Conservation (phyloP, 176 grass and related monocot genomes). For the Hsuehochloa calcarea region DNA sequence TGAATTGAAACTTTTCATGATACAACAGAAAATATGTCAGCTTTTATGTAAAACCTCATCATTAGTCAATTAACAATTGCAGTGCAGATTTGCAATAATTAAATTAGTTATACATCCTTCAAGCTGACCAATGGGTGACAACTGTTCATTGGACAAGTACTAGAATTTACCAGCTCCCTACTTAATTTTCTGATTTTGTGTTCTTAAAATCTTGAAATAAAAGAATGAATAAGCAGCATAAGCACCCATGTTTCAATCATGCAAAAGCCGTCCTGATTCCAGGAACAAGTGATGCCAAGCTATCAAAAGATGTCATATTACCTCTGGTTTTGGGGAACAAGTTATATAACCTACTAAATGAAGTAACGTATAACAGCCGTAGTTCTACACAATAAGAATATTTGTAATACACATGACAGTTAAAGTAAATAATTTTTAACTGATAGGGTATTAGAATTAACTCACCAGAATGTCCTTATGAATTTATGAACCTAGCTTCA, state of each 20-base stretch:
- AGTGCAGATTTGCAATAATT: background rate
- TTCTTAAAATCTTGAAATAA: background rate
- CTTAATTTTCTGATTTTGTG: background rate
- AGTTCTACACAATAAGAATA: background rate
- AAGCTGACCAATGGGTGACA: background rate
- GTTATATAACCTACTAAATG: background rate
- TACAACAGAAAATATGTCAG: background rate
- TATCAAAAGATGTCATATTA: background rate
- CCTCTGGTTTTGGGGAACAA: background rate
- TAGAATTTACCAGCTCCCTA: constrained; percentile 1
- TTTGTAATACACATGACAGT: background rate
- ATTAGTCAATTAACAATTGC: background rate
- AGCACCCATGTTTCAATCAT: background rate
- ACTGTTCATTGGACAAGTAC: constrained; percentile 7
- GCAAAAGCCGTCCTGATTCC: background rate
- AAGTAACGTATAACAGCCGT: background rate
- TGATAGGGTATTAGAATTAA: background rate
- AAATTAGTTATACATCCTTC: background rate
- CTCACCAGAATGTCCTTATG: constrained; percentile 67
- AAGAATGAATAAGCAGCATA: background rate
- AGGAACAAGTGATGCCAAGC: background rate
- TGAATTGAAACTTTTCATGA: background rate
- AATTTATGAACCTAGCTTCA: constrained; percentile 74
- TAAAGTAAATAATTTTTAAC: background rate
- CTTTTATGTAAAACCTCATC: background rate